These are phyloP conservation scores for Globisporangium nagaii DNA, from an alignment of 352 stramenopile genomes.

Conservation along the genomic window DNA sequence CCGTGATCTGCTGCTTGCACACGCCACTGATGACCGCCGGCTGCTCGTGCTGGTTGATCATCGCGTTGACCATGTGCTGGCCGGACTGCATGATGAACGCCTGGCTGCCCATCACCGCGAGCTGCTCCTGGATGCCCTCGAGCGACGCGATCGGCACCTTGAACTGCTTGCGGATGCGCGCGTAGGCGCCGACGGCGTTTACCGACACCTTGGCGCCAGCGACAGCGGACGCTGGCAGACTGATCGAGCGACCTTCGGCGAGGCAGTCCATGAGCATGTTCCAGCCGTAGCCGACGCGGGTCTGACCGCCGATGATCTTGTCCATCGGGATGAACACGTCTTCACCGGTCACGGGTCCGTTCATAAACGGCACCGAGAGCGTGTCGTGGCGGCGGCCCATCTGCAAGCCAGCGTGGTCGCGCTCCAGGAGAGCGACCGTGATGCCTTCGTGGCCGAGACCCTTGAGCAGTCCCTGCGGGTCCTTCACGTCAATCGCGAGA, in stretches of 20 bases:
- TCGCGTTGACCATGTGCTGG: constrained; percentile 97
- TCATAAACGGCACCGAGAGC: constrained; percentile 96
- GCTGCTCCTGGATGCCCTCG: constrained; percentile 96
- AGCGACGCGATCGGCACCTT: constrained; percentile 97
- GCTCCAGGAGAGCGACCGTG: constrained; percentile 95
- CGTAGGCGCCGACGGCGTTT: constrained; percentile 94
- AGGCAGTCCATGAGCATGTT: constrained; percentile 99
- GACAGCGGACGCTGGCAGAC: constrained; percentile 93
- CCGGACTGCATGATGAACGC: constrained; percentile 93
- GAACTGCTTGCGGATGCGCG: constrained; percentile 97
- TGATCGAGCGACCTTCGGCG: constrained; percentile 95
- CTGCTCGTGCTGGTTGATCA: constrained; percentile 98
- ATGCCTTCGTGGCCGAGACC: constrained; percentile 93
- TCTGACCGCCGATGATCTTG: constrained; percentile 96
- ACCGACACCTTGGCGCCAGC: constrained; percentile 89
- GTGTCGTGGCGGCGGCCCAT: constrained; percentile 97
- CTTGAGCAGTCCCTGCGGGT: constrained; percentile 93
- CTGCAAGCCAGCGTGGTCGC: constrained; percentile 90
- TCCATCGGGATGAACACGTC: constrained; percentile 98
- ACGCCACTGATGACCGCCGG: constrained; percentile 97
- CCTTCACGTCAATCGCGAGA: constrained; percentile 95
- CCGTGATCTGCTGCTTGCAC: constrained; percentile 99
- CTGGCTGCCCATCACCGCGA: constrained; percentile 91
- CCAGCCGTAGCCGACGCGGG: constrained; percentile 95
- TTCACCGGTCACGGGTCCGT: constrained; percentile 94